Evolutionary conservation across 1,284 basidiomycete genomes (phyloP).

Genomic region (Sanghuangporus weigelae): DNA sequence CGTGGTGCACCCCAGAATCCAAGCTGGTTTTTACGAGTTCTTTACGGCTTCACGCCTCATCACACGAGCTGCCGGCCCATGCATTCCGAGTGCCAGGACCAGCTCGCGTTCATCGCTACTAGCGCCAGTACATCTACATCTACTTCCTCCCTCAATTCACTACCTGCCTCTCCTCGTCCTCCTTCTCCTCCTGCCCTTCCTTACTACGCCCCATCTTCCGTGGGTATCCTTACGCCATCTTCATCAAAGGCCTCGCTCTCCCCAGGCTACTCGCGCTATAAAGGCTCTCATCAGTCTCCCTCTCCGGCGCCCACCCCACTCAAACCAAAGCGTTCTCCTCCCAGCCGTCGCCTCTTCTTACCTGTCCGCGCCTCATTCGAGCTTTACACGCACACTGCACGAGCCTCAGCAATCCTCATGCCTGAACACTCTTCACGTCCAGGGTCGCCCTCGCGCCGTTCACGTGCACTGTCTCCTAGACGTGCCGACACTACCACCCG

Average conservation of each 20-base stretch:
- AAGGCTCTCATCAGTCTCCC: not conserved
- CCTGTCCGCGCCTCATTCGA: conserved; percentile 11
- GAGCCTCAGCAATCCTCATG: not conserved
- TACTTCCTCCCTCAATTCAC: not conserved
- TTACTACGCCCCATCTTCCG: not conserved
- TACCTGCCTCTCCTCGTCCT: not conserved
- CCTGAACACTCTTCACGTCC: conserved; percentile 7
- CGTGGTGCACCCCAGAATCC: conserved; percentile 8
- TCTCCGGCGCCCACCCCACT: conserved; percentile 1
- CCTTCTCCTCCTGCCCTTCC: not conserved
- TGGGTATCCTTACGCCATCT: conserved; percentile 10
- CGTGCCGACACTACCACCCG: conserved; percentile 5
- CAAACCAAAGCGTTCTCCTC: conserved; percentile 2
- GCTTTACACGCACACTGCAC: conserved; percentile 3
- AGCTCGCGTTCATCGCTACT: conserved; percentile 82
- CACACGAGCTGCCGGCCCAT: not conserved
- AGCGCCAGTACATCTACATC: conserved; percentile 5
- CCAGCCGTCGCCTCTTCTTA: conserved; percentile 6
- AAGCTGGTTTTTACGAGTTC: not conserved
- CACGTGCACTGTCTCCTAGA: conserved; percentile 11
- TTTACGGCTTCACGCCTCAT: not conserved
- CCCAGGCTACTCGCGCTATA: not conserved
- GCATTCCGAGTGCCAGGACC: conserved; percentile 54
- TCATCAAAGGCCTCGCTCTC: conserved; percentile 13
- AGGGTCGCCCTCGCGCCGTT: conserved; percentile 5